A percentile compares a stretch with the other conserved stretches of the same genome.
Conservation (phyloP, 2,329 filamentous ascomycete species). For the Trichoderma hamatum region DNA sequence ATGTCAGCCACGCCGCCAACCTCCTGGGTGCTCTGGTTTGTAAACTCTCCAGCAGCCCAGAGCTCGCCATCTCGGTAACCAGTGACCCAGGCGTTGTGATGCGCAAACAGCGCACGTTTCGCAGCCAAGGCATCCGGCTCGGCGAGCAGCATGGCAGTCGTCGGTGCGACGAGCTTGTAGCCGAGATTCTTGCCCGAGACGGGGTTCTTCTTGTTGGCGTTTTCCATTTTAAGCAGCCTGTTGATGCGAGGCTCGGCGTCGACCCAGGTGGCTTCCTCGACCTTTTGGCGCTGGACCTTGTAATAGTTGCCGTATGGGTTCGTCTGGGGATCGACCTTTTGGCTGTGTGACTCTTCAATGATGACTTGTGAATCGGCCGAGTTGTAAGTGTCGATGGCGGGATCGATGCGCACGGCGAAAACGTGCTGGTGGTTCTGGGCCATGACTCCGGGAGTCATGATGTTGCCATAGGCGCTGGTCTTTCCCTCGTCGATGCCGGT, state of each 20-base stretch:
- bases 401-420: constrained; percentile 67
- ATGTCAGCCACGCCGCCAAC: constrained; percentile 51
- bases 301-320: constrained; percentile 68
- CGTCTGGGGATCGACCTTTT: constrained; percentile 50
- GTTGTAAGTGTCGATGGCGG: constrained; percentile 56
- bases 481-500: constrained; percentile 61
- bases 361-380: constrained; percentile 55
- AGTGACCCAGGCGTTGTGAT: constrained; percentile 54
- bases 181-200: constrained; percentile 54
- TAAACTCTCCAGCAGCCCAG: constrained; percentile 55
- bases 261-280: constrained; percentile 51
- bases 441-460: constrained; percentile 65
- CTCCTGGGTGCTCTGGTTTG: constrained; percentile 52
- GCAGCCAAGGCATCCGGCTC: constrained; percentile 49
- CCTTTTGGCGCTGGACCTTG: constrained; percentile 51
- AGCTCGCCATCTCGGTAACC: constrained; percentile 54
- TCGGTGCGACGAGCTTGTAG: constrained; percentile 52
- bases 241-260: constrained; percentile 59
- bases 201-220: constrained; percentile 48
- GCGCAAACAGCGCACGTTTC: constrained; percentile 49
- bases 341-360: constrained; percentile 43
- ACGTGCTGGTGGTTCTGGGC: constrained; percentile 74
- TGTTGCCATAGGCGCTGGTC: constrained; percentile 57
- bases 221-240: constrained; percentile 53
- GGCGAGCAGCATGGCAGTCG: constrained; percentile 52